A percentile compares a stretch with the other conserved stretches of the same genome.
Evolutionary conservation across 2,329 filamentous ascomycete genomes (phyloP).

Genomic region (Fusarium tupiense): DNA sequence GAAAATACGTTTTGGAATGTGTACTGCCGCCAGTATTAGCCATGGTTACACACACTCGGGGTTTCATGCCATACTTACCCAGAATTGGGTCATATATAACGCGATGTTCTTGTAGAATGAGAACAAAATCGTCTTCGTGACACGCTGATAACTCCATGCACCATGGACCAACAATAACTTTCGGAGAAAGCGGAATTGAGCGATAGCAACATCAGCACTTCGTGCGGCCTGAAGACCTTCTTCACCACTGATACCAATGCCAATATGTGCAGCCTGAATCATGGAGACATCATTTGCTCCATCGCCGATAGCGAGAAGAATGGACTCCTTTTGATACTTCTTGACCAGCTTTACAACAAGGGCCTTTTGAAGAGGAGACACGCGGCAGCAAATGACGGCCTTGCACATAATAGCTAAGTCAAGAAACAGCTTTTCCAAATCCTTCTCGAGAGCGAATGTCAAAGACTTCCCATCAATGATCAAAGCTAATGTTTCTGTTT

Average conservation of each 20-base stretch:
- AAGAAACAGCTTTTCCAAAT: constrained; percentile 91
- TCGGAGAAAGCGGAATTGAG: constrained; percentile 92
- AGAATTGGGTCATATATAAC: constrained; percentile 99
- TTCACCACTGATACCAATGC: constrained; percentile 95
- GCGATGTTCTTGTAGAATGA: constrained; percentile 99
- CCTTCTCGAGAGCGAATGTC: constrained; percentile 91
- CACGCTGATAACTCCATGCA: constrained; percentile 96
- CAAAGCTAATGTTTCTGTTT: constrained; percentile 87
- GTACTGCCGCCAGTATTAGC: constrained; percentile 66
- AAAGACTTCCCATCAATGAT: constrained; percentile 97
- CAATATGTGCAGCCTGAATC: constrained; percentile 98
- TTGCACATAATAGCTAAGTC: constrained; percentile 96
- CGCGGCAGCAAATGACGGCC: constrained; percentile 97
- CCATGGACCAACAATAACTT: constrained; percentile 96
- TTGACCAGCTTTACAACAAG: constrained; percentile 98
- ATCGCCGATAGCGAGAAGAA: constrained; percentile 95
- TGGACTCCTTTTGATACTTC: constrained; percentile 85
- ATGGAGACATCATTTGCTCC: constrained; percentile 99
- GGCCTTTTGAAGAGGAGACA: constrained; percentile 96
- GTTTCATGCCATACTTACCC: constrained; percentile 68
- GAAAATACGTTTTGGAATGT: constrained; percentile 99
- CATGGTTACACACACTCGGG: neutral
- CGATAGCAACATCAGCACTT: constrained; percentile 95
- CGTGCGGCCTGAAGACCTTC: constrained; percentile 97
- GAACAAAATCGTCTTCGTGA: constrained; percentile 96